Percentiles rank a stretch among this genome's conserved stretches.
These are phyloP conservation scores for Elaeis oleifera DNA, from an alignment of 202 grass and related monocot genomes.

Conservation along the genomic window DNA sequence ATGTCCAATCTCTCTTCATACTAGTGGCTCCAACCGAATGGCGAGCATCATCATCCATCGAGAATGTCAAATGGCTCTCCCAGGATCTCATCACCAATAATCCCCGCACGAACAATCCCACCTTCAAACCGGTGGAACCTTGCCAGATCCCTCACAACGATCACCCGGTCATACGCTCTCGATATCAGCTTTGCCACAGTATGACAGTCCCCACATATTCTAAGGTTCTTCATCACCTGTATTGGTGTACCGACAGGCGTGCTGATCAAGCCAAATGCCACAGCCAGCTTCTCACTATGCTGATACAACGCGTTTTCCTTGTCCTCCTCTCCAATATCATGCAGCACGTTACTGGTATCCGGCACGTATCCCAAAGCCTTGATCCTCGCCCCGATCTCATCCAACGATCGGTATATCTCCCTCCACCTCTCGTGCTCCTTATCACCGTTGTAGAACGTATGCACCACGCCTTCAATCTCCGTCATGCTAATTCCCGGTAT, in stretches of 20 bases:
- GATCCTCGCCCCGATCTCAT: slow-evolving; percentile 52
- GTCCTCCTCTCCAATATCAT: slow-evolving; percentile 84
- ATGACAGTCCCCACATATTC: slow-evolving; percentile 85
- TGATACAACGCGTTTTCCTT: slow-evolving; percentile 58
- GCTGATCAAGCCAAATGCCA: slow-evolving; percentile 72
- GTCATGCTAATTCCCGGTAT: slow-evolving; percentile 76
- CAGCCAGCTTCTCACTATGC: slow-evolving; percentile 77
- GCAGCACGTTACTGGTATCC: slow-evolving; percentile 64
- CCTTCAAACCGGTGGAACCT: slow-evolving; percentile 77
- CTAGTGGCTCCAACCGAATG: too few relatives aligned
- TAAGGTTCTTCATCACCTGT: slow-evolving; percentile 78
- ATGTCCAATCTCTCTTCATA: too few relatives aligned
- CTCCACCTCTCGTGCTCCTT: slow-evolving; percentile 50
- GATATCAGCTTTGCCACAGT: slow-evolving; percentile 72
- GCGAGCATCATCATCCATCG: too few relatives aligned
- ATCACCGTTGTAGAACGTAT: slow-evolving; percentile 76
- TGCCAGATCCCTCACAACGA: slow-evolving; percentile 57
- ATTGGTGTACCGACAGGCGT: slow-evolving; percentile 44
- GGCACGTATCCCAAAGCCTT: slow-evolving; percentile 66
- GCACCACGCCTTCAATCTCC: slow-evolving; percentile 58
- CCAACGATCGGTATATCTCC: slow-evolving; percentile 53
- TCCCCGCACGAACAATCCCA: slow-evolving; percentile 68
- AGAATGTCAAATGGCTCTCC: too few relatives aligned
- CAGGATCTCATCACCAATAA: slow-evolving; percentile 53
- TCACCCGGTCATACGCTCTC: slow-evolving; percentile 59